Conservation (phyloP, 805 yeast species). For the Pichia rugopelliculosa region DNA sequence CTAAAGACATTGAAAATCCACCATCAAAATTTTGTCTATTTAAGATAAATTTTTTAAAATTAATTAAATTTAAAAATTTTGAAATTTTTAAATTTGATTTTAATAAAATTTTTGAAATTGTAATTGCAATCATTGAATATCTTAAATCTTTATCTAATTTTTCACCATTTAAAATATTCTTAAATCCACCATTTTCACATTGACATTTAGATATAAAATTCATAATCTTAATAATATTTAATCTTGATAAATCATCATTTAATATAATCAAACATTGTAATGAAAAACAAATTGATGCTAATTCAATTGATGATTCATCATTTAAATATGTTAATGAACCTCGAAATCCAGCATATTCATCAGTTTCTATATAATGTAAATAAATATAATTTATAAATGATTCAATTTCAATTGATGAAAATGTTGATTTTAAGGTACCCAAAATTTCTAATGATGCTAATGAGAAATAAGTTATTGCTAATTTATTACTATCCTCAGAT, state of each 20-base stretch:
- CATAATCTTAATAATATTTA: slow-evolving; percentile 40
- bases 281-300: slow-evolving; percentile 75
- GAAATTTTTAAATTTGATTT: slow-evolving; percentile 16
- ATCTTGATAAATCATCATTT: slow-evolving; percentile 32
- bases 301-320: slow-evolving; percentile 51
- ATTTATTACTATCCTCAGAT: slow-evolving; percentile 58
- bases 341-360: slow-evolving; percentile 42
- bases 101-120: slow-evolving; percentile 46
- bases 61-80: slow-evolving; percentile 36
- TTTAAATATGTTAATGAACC: slow-evolving; percentile 43
- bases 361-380: slow-evolving; percentile 33
- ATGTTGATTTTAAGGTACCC: slow-evolving; percentile 22
- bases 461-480: slow-evolving; percentile 67
- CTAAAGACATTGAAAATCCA: slow-evolving; percentile 52
- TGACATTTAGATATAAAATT: slow-evolving; percentile 57
- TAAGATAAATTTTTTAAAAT: slow-evolving; percentile 33
- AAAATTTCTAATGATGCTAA: slow-evolving; percentile 51
- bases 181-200: slow-evolving; percentile 50
- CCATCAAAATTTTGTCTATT: slow-evolving; percentile 46
- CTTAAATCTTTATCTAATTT: slow-evolving; percentile 58
- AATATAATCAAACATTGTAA: slow-evolving; percentile 49
- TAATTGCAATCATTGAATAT: slow-evolving; percentile 64
- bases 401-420: slow-evolving; percentile 23
- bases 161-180: slow-evolving; percentile 31
- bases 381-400: slow-evolving; percentile 39